Percentiles rank a stretch among this genome's conserved stretches.
These are phyloP conservation scores for Choiromyces venosus DNA, from an alignment of 495 filamentous ascomycete genomes.

Conservation along the genomic window DNA sequence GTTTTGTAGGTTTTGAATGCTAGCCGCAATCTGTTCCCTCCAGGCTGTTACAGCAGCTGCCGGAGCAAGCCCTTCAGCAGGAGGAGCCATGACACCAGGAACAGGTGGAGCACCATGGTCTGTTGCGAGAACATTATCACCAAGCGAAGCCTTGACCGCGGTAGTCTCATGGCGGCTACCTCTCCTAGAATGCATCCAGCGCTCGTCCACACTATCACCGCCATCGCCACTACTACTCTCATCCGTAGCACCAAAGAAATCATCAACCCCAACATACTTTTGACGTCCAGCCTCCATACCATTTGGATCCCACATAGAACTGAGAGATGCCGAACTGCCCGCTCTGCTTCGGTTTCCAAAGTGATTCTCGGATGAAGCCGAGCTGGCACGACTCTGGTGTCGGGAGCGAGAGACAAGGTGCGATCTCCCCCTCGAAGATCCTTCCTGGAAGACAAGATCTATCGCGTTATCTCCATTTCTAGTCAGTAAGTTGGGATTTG, in stretches of 20 bases:
- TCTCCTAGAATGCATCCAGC: conserved; percentile 26
- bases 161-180: conserved; percentile 43
- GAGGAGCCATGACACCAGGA: conserved; percentile 37
- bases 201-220: conserved; percentile 19
- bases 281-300: conserved; percentile 46
- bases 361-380: conserved; percentile 48
- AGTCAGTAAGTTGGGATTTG: conserved; percentile 65
- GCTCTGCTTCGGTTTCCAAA: conserved; percentile 53
- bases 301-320: conserved; percentile 56
- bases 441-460: conserved; percentile 54
- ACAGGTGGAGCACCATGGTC: conserved; percentile 38
- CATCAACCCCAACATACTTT: conserved; percentile 45
- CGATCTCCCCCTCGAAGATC: conserved; percentile 45
- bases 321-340: conserved; percentile 61
- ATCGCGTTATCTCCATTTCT: conserved; percentile 64
- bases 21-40: conserved; percentile 68
- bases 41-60: conserved; percentile 60
- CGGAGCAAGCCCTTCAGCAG: conserved; percentile 49
- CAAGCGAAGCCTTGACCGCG: conserved; percentile 42
- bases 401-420: conserved; percentile 46
- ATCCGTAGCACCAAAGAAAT: conserved; percentile 48
- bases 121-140: conserved; percentile 44
- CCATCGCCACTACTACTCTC: conserved; percentile 42
- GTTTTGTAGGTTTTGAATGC: conserved; percentile 74
- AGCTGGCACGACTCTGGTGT: conserved; percentile 55